Conservation (phyloP, 352 stramenopile genomes). For the Halophytophthora batemanensis region DNA sequence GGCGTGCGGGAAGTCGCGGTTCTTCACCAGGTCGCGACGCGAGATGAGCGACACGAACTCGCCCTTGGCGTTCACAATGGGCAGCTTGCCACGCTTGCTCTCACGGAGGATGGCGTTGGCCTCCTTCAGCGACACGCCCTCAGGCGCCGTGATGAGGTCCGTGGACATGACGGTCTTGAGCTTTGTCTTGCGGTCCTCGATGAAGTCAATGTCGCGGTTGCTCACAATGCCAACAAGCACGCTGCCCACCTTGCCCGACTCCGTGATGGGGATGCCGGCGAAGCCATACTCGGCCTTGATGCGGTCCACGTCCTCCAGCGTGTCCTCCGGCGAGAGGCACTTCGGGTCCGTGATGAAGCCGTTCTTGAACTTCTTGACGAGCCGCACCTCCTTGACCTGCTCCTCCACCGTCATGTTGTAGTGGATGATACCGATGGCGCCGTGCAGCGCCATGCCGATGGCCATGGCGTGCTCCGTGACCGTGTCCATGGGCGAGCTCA, state of each 20-base stretch:
- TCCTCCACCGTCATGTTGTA: slow-evolving; percentile 99
- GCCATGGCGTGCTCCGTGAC: slow-evolving; percentile 99
- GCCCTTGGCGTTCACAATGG: slow-evolving; percentile 97
- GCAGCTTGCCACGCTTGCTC: slow-evolving; percentile 99
- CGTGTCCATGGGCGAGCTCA: slow-evolving; percentile 99
- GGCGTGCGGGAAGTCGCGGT: slow-evolving; percentile 95
- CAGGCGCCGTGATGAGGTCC: slow-evolving; percentile 91
- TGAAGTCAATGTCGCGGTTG: slow-evolving; percentile 98
- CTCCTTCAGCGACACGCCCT: slow-evolving; percentile 94
- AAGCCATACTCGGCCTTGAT: slow-evolving; percentile 97
- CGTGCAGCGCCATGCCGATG: slow-evolving; percentile 99
- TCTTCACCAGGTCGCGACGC: slow-evolving; percentile 97
- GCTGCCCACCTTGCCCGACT: slow-evolving; percentile 96
- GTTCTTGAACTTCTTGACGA: slow-evolving; percentile 99
- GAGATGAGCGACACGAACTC: slow-evolving; percentile 99
- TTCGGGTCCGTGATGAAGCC: slow-evolving; percentile 99
- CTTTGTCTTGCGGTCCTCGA: slow-evolving; percentile 91
- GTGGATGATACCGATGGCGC: slow-evolving; percentile 99
- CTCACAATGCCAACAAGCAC: slow-evolving; percentile 99
- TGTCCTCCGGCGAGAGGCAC: slow-evolving; percentile 94
- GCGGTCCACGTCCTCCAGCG: slow-evolving; percentile 93
- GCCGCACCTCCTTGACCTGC: slow-evolving; percentile 92
- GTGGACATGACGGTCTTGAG: slow-evolving; percentile 88
- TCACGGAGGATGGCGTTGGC: slow-evolving; percentile 98
- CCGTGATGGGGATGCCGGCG: slow-evolving; percentile 98